Conservation (phyloP, 2,329 filamentous ascomycete genomes). For the Trichophyton simii region DNA sequence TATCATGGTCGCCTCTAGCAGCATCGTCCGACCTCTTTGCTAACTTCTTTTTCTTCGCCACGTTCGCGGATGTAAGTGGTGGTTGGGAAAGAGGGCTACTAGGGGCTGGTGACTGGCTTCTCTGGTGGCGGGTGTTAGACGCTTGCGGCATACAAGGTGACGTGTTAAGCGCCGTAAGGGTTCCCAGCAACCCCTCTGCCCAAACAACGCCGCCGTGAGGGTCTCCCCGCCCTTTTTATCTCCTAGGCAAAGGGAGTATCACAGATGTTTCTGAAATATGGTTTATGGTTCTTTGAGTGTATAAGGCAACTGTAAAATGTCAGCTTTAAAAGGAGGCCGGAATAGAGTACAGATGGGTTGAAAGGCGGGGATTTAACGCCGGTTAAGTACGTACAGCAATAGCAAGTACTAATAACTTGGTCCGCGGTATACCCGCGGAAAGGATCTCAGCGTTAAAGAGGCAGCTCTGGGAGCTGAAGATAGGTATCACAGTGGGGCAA, state of each 20-base stretch:
- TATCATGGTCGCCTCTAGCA: constrained; percentile 26
- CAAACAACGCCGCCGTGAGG: not conserved
- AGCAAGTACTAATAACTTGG: not conserved
- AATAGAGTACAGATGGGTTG: not conserved
- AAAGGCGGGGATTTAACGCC: not conserved
- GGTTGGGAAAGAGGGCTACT: constrained; percentile 18
- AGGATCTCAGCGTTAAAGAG: not conserved
- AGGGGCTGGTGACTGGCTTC: constrained; percentile 25
- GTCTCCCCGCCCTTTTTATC: not conserved
- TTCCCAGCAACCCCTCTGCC: not conserved
- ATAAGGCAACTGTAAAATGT: not conserved
- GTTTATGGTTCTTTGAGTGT: not conserved
- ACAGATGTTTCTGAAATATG: no score
- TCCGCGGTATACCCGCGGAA: not conserved
- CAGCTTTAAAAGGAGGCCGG: not conserved
- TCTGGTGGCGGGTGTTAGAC: constrained; percentile 29
- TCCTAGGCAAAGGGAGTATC: not conserved
- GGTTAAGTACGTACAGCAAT: not conserved
- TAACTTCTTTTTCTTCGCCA: constrained; percentile 12
- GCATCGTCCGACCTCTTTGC: constrained; percentile 32
- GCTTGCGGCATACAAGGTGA: constrained; percentile 32
- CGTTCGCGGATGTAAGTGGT: constrained; percentile 8
- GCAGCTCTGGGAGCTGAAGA: not conserved
- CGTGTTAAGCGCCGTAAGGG: not conserved
- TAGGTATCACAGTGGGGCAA: constrained; percentile 1